Percentiles rank a stretch among this genome's conserved stretches.
Evolutionary conservation across 2,329 filamentous ascomycete species (phyloP).

Genomic region (Aspergillus sp.): DNA sequence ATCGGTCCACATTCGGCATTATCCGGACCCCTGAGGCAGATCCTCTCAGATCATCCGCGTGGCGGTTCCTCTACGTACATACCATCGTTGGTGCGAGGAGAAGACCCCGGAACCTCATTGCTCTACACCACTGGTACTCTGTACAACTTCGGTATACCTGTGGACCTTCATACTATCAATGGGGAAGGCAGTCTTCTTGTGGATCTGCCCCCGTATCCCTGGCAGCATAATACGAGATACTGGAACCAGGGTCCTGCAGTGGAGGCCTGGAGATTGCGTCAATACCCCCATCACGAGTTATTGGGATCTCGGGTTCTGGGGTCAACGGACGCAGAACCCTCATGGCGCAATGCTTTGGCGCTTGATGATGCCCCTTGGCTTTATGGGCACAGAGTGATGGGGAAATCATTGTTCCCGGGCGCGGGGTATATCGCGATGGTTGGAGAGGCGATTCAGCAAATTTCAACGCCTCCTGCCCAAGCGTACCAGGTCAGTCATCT

Average conservation of each 20-base stretch:
- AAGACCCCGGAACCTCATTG: background rate
- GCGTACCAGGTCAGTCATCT: background rate
- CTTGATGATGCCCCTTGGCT: constrained; percentile 42
- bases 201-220: constrained; percentile 30
- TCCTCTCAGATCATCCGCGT: constrained; percentile 6
- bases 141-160: constrained; percentile 3
- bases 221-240: constrained; percentile 26
- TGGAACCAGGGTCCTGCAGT: constrained; percentile 28
- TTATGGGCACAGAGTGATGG: constrained; percentile 37
- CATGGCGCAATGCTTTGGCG: constrained; percentile 40
- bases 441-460: constrained; percentile 15
- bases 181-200: constrained; percentile 15
- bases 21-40: constrained; percentile 33
- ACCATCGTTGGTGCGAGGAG: background rate
- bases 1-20: constrained; percentile 44
- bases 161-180: constrained; percentile 7
- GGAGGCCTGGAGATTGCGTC: constrained; percentile 24
- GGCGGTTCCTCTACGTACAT: background rate
- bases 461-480: background rate
- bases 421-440: constrained; percentile 34
- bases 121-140: constrained; percentile 26
- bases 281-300: constrained; percentile 28
- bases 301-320: constrained; percentile 31
- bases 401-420: constrained; percentile 37
- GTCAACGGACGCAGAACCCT: constrained; percentile 32